Evolutionary conservation across 2,329 filamentous ascomycete species (phyloP).

Genomic region (Penicillium sp.): DNA sequence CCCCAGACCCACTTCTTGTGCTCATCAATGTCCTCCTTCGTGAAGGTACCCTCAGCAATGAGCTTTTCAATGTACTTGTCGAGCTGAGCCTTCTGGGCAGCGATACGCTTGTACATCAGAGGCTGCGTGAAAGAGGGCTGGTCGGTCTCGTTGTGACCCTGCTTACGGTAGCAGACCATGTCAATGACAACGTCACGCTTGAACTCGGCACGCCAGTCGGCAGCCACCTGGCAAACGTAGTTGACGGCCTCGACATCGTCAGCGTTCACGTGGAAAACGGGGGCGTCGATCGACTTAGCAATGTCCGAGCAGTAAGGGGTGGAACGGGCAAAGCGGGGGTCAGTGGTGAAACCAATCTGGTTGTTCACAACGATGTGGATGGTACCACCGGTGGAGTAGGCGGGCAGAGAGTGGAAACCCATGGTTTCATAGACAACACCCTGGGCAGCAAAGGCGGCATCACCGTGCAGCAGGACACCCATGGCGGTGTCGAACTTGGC

Average conservation of each 20-base stretch:
- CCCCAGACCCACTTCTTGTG: conserved; percentile 99
- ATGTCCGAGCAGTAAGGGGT: conserved; percentile 99
- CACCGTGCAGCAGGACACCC: conserved; percentile 93
- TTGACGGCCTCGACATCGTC: conserved; percentile 98
- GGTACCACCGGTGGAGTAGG: conserved; percentile 95
- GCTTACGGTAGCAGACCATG: conserved; percentile 97
- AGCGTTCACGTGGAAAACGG: conserved; percentile 98
- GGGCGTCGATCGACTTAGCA: conserved; percentile 96
- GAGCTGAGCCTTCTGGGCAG: conserved; percentile 76
- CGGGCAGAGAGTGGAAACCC: conserved; percentile 92
- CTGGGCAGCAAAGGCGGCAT: conserved; percentile 94
- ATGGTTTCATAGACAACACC: conserved; percentile 98
- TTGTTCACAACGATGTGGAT: conserved; percentile 98
- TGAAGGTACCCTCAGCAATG: conserved; percentile 88
- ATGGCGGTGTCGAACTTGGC: conserved; percentile 83
- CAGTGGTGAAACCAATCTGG: conserved; percentile 99
- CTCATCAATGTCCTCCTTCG: conserved; percentile 95
- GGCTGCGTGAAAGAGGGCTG: conserved; percentile 99
- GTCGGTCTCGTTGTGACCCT: conserved; percentile 99
- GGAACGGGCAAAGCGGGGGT: conserved; percentile 93
- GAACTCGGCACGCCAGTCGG: conserved; percentile 98
- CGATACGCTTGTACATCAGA: conserved; percentile 98
- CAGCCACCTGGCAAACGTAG: conserved; percentile 94
- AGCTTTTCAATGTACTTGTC: conserved; percentile 91
- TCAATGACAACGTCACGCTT: conserved; percentile 98